Percentiles rank a stretch among this genome's conserved stretches.
Conservation (phyloP, 2,329 filamentous ascomycete species). For the Fusarium ramigenum region DNA sequence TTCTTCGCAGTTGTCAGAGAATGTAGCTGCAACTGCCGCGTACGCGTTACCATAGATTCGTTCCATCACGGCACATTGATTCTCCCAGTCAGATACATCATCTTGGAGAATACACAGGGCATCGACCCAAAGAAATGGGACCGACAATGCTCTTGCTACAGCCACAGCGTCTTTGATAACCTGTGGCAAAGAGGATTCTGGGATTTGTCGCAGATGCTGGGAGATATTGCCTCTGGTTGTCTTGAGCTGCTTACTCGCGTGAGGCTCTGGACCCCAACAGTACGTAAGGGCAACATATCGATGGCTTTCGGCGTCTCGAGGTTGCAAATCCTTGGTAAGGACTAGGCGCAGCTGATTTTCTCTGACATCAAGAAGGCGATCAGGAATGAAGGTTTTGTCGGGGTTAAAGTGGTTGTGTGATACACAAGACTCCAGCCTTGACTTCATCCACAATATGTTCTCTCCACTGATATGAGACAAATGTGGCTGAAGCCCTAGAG, state of each 20-base stretch:
- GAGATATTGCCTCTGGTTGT: fast-evolving
- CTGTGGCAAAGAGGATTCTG: too few relatives aligned
- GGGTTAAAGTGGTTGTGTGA: fast-evolving
- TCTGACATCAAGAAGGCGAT: not conserved
- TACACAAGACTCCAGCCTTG: fast-evolving
- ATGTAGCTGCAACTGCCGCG: too few relatives aligned
- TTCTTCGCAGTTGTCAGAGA: too few relatives aligned
- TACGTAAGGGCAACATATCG: fast-evolving
- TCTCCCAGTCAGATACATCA: too few relatives aligned
- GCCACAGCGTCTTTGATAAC: too few relatives aligned
- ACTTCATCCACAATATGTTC: fast-evolving
- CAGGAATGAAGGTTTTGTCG: fast-evolving
- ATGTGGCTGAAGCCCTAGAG: fast-evolving
- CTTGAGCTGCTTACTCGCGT: not conserved
- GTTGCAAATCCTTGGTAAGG: fast-evolving
- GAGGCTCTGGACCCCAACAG: not conserved
- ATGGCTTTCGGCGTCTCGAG: fast-evolving
- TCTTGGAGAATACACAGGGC: too few relatives aligned
- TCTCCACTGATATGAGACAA: fast-evolving
- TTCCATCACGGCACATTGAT: too few relatives aligned
- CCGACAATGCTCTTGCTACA: too few relatives aligned
- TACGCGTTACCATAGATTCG: too few relatives aligned
- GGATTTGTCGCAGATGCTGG: not conserved
- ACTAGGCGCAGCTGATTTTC: fast-evolving
- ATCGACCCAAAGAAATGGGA: too few relatives aligned